Percentiles rank a stretch among this genome's conserved stretches.
Evolutionary conservation across 805 yeast genomes (phyloP).

Genomic region (Zygosaccharomyces siamensis): DNA sequence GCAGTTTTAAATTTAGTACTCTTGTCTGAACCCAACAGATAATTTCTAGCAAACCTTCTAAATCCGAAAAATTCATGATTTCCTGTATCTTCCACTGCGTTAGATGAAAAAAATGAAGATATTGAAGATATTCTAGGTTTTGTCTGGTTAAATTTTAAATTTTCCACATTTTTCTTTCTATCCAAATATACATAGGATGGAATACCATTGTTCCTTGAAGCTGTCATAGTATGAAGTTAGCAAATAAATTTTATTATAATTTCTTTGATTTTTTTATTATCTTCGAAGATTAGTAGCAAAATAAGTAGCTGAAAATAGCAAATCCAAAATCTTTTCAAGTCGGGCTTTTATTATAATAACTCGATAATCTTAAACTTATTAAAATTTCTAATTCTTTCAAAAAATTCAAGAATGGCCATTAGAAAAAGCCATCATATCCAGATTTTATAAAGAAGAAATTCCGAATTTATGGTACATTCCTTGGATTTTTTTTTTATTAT

Average conservation of each 20-base stretch:
- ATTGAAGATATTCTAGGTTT: conserved; percentile 13
- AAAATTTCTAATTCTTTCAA: no score
- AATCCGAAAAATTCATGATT: conserved; percentile 27
- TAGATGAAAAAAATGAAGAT: conserved; percentile 15
- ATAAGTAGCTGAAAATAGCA: neutral
- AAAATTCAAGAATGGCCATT: no score
- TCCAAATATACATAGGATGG: conserved; percentile 5
- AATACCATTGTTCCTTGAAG: conserved; percentile 8
- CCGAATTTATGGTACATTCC: neutral
- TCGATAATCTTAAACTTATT: neutral
- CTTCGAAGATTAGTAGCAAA: neutral
- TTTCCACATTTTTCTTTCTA: conserved; percentile 3
- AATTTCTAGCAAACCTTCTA: conserved; percentile 26
- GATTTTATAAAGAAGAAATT: no score
- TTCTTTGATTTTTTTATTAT: neutral
- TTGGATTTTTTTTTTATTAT: neutral
- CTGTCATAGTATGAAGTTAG: conserved; percentile 1
- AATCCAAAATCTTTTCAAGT: neutral
- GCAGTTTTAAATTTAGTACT: conserved; percentile 1
- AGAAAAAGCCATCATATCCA: no score
- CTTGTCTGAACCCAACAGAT: conserved; percentile 16
- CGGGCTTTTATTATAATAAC: conserved; percentile 1
- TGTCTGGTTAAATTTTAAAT: neutral
- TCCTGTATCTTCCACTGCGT: conserved; percentile 8
- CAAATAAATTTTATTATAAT: neutral